Evolutionary conservation across 345 rosid species (phyloP).

Genomic region (Excoecaria cochinchinensis): DNA sequence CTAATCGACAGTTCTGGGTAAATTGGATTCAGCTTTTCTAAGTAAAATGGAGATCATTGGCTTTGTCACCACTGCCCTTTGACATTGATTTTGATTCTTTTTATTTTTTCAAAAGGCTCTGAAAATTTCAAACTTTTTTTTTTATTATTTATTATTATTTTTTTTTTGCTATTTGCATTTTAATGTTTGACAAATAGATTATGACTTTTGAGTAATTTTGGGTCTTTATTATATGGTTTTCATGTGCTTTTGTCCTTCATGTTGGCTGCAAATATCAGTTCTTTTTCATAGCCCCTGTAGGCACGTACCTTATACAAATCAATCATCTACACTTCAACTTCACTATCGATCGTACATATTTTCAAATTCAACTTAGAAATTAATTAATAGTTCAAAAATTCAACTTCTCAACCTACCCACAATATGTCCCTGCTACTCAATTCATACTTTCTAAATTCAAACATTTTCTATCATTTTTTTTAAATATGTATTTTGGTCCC

Average conservation of each 20-base stretch:
- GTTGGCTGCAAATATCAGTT: conserved; percentile 7
- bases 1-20: conserved; percentile 40
- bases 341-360: no score
- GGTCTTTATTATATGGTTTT: background rate
- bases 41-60: conserved; percentile 7
- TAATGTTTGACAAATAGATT: conserved; percentile 9
- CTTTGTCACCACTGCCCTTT: conserved; percentile 21
- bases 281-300: background rate
- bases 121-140: conserved; percentile 30
- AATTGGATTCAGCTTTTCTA: conserved; percentile 38
- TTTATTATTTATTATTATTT: no score
- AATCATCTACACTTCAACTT: no score
- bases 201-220: conserved; percentile 9
- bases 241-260: conserved; percentile 23
- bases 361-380: no score
- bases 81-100: conserved; percentile 36
- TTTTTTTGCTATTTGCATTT: conserved; percentile 1
- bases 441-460: no score
- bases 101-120: conserved; percentile 25
- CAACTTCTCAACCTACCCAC: no score
- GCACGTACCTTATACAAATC: no score
- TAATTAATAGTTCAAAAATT: no score
- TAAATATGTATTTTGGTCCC: no score
- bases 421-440: no score
- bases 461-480: no score